Evolutionary conservation across 495 filamentous ascomycete genomes (phyloP), one percentile per base, ranked within the genome.

Genomic region (Beverwykella pulmonaria): DNA sequence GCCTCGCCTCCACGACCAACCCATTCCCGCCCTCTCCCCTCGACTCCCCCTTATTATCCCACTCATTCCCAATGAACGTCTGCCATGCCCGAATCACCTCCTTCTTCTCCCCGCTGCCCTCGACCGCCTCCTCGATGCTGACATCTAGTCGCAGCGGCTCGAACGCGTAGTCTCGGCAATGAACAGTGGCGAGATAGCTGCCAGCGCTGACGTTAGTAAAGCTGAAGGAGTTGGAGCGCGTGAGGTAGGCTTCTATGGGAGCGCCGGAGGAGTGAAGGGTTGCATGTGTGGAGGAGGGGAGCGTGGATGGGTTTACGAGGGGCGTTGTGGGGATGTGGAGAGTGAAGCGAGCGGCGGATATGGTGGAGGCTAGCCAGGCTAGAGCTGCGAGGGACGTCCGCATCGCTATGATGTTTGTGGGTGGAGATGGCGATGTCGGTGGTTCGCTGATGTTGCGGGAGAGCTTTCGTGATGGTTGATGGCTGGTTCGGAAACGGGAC

Each of bases 61-160:
- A 92, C 64, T 92, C 86, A 71, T 94, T 93, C 8, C 92, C 90
- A n/a, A 90, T 79, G 75, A 88, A 96, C 25, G 92, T 95, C 78
- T 92, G 88, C 88, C 90, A 92, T 30, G 87, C 85, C n/a, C 84
- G 68, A 4, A 89, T 84, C 22, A 77, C 68, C 57, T 75, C 67
- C 49, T 72, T 61, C 50, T 85, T 73, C 29, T 74, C 76, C 12
- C 76, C 75, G 32, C 77, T 77, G 19, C 78, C 69, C n/a, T 74
- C 57, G 41, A 57, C 65, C 17, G 52, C 59, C 23, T 53, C 67
- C 47, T 65, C 66, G 1, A 55, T 22, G 29, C 15, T 68, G 32
- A 96, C 83, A 74, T 97, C 92, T 5, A 97, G 80, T 5, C 92
- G 81, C 68, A 93, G 78, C 2, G 90, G 87, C 65, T 84, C 82